Conservation (phyloP, 164 flowering plant genomes). For the Santalum album region DNA sequence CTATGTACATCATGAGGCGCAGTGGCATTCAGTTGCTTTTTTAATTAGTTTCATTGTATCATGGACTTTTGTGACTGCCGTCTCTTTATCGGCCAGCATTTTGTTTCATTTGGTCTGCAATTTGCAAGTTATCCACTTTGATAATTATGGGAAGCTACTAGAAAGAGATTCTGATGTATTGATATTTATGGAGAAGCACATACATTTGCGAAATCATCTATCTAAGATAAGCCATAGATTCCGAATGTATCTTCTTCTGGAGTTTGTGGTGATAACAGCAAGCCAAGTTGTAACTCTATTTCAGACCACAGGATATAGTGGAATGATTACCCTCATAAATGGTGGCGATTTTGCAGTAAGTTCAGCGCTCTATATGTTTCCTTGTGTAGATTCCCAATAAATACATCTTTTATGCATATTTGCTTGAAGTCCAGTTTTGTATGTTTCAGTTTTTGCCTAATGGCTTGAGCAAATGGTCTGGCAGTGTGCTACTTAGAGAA, state of each 20-base stretch:
- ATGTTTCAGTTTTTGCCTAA: no score
- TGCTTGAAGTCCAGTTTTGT: not conserved
- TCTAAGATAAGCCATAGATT: constrained; percentile 95
- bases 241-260: constrained; percentile 67
- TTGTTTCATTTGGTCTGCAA: constrained; percentile 82
- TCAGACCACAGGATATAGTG: constrained; percentile 55
- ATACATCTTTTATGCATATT: not conserved
- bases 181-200: constrained; percentile 58
- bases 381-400: not conserved
- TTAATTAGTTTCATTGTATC: constrained; percentile 45
- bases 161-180: constrained; percentile 53
- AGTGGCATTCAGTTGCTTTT: constrained; percentile 52
- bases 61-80: constrained; percentile 61
- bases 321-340: constrained; percentile 44
- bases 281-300: constrained; percentile 62
- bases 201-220: constrained; percentile 50
- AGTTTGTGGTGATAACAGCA: constrained; percentile 59
- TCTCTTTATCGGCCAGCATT: constrained; percentile 56
- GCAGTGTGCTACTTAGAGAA: no score
- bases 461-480: no score
- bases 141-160: constrained; percentile 66
- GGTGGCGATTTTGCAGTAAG: constrained; percentile 51
- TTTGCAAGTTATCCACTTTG: constrained; percentile 82
- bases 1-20: constrained; percentile 39
- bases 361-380: not conserved